phyloP scores from a whole-genome alignment of 169 alveolate species.

The Eimeria brunetti region DNA sequence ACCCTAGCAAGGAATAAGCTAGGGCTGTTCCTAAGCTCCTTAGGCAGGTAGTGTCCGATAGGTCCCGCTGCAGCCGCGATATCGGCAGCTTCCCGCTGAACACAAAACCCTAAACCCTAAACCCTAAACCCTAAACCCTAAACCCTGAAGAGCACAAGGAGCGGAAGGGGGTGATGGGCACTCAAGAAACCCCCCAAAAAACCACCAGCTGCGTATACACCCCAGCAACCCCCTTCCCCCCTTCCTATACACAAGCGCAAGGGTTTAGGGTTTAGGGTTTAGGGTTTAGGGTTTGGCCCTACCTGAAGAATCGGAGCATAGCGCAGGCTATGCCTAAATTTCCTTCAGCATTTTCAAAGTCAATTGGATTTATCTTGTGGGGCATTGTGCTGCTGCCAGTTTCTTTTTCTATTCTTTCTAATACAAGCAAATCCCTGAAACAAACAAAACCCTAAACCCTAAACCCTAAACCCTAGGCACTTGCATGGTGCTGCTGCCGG shows the following conservation, averaged over 20 bases:
- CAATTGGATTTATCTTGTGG: conserved; percentile 98
- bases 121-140: neutral
- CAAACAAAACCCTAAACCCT: conserved; percentile 34
- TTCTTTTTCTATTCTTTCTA: conserved; percentile 87
- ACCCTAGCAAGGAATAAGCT: conserved; percentile 91
- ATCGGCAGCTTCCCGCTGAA: conserved; percentile 93
- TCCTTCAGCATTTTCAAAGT: conserved; percentile 98
- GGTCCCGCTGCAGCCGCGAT: conserved; percentile 96
- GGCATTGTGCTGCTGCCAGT: conserved; percentile 99
- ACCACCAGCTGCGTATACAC: neutral
- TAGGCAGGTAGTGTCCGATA: conserved; percentile 97
- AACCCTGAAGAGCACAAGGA: too few species aligned
- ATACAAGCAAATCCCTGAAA: conserved; percentile 85
- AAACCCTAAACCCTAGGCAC: conserved; percentile 11
- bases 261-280: conserved; percentile 35
- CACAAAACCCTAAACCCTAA: neutral
- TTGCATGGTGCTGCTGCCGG: too few species aligned
- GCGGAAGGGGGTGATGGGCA: too few species aligned
- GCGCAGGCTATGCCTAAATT: conserved; percentile 95
- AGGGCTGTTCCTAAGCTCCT: conserved; percentile 87
- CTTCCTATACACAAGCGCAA: neutral
- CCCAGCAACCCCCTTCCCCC: neutral
- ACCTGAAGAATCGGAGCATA: conserved; percentile 89
- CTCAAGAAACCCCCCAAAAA: too few species aligned
- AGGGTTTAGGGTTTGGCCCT: conserved; percentile 7